phyloP scores from a whole-genome alignment of 305 asterid species.

The Fraxinus latifolia region DNA sequence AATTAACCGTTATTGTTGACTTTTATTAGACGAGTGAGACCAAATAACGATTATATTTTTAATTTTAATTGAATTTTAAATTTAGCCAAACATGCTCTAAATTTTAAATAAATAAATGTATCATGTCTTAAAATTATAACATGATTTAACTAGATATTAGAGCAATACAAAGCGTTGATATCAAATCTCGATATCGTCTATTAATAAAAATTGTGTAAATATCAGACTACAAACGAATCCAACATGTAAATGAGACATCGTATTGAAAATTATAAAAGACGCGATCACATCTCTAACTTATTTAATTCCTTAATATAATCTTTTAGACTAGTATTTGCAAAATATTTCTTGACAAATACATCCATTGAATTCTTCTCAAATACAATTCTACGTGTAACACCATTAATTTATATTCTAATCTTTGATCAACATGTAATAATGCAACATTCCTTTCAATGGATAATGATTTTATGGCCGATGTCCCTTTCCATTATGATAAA shows the following conservation, averaged over 20 bases:
- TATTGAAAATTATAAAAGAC: background rate
- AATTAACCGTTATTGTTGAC: too few relatives aligned
- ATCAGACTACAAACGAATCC: background rate
- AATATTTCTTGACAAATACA: conserved; percentile 19
- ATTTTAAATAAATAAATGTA: background rate
- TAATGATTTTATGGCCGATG: background rate
- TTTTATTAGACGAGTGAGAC: too few relatives aligned
- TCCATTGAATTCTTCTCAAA: conserved; percentile 10
- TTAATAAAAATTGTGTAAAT: background rate
- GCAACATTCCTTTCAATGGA: background rate
- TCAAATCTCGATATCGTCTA: background rate
- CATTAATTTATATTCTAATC: background rate
- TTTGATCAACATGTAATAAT: background rate
- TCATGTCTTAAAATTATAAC: background rate
- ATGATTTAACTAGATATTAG: background rate
- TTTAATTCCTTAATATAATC: background rate
- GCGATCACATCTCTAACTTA: background rate
- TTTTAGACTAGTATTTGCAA: conserved; percentile 14
- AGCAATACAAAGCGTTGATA: background rate
- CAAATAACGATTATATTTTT: too few relatives aligned
- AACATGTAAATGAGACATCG: background rate
- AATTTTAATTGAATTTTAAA: too few relatives aligned
- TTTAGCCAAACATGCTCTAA: too few relatives aligned
- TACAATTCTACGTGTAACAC: conserved; percentile 11
- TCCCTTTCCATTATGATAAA: background rate